Evolutionary conservation across 2,329 filamentous ascomycete genomes (phyloP), one percentile per base, ranked within the genome.

Genomic region (Aspergillus melleus): DNA sequence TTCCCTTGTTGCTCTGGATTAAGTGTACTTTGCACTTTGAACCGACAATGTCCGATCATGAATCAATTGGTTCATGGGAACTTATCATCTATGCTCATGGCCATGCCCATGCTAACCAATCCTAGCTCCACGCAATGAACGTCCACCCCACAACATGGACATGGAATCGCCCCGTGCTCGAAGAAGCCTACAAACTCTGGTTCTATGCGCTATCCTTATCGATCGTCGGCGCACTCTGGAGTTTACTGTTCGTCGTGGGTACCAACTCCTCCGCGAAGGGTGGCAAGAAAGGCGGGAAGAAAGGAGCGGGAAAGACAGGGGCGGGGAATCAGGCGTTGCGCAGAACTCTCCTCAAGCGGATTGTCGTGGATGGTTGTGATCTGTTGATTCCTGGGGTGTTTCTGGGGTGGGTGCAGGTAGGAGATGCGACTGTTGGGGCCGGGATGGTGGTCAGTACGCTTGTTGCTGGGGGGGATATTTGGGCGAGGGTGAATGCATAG

Each of bases 141-240:
- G 66, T 81, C 1, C 81, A 79, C 42, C 69, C 67, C 16, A 6
- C 36, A 12, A 42, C 14, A 42, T 1, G 75, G 75, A 1, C 70
- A 0, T 82, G 78, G 72, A 81, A 81, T 16, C 66, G 67, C n/a
- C 66, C 63, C 26, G 67, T 89, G 4, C 79, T 85, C 50, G 61
- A 82, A 22, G 87, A 91, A 74, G 85, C 84, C 0, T 86, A 90
- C 74, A 83, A 86, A 55, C 87, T 89, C 73, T 92, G 90, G 90
- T 84, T 91, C 63, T 84, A 87, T 44, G 83, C 83, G 0, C 76
- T 91, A 22, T 76, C 76, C 11, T 82, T 83, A 59, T 84, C 82
- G 0, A 74, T 85, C 0, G 47, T 82, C 2, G 68, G 70, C 0
- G 62, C 66, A 11, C 30, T 70, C 0, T 73, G 67, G 65, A 63